A percentile compares a stretch with the other conserved stretches of the same genome.
phyloP scores from a whole-genome alignment of 2,329 filamentous ascomycete genomes.

The Lizonia empirigonia region DNA sequence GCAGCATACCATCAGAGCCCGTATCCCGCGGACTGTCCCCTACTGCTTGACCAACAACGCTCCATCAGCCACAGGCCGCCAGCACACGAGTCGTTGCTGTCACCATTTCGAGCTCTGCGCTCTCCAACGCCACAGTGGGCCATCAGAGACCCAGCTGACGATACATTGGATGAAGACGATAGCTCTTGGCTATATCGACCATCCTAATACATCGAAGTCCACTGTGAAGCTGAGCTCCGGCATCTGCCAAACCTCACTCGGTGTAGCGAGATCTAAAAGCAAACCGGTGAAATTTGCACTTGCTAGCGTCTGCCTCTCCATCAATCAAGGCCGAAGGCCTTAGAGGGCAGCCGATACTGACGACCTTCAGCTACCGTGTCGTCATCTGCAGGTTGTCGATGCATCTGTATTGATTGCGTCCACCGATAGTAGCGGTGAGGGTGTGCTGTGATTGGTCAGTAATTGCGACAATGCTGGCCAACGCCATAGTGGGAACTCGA shows the following conservation, averaged over 20 bases:
- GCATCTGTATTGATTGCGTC: conserved; percentile 33
- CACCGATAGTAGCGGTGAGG: conserved; percentile 44
- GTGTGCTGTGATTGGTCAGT: conserved; percentile 37
- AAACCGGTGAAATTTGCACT: conserved; percentile 4
- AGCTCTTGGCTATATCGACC: conserved; percentile 19
- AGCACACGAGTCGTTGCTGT: conserved; percentile 20
- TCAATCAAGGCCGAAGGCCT: neutral
- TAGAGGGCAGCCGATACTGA: conserved; percentile 12
- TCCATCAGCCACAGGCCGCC: conserved; percentile 27
- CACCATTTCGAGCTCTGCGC: conserved; percentile 2
- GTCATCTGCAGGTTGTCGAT: conserved; percentile 33
- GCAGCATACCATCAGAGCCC: conserved; percentile 22
- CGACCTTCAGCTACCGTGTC: conserved; percentile 19
- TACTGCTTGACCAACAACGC: conserved; percentile 20
- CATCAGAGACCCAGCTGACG: conserved; percentile 30
- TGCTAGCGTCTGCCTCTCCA: neutral
- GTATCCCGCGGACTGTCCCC: conserved; percentile 6
- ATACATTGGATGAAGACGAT: conserved; percentile 9
- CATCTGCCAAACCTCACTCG: conserved; percentile 18
- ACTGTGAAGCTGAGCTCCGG: conserved; percentile 20
- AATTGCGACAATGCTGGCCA: conserved; percentile 31
- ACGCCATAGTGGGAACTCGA: conserved; percentile 23
- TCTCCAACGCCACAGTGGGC: conserved; percentile 29
- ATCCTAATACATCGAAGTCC: conserved; percentile 13
- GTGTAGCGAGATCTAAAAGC: conserved; percentile 4